Conservation (phyloP, 768 basidiomycete species). For the Russula virescens region DNA sequence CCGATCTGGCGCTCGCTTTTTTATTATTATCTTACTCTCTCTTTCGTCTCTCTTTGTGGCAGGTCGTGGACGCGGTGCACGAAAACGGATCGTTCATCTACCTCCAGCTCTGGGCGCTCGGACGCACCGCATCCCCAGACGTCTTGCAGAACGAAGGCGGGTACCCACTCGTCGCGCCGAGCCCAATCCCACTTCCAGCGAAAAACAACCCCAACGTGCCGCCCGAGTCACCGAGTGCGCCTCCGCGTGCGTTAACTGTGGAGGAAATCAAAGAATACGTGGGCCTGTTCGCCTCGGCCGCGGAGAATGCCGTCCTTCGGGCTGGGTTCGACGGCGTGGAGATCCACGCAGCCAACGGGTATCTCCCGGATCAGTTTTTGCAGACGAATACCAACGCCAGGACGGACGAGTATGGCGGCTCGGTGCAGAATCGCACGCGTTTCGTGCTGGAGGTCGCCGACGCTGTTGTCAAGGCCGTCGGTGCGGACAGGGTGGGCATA, state of each 20-base stretch:
- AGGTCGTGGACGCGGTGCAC: conserved; percentile 31
- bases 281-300: conserved; percentile 31
- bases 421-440: conserved; percentile 40
- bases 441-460: conserved; percentile 38
- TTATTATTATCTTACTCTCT: too few species aligned
- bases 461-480: conserved; percentile 34
- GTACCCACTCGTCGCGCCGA: background rate
- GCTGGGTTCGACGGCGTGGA: conserved; percentile 33
- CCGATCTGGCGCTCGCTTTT: too few species aligned
- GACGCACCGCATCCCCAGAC: conserved; percentile 25
- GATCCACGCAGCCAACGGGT: conserved; percentile 31
- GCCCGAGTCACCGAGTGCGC: background rate
- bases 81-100: conserved; percentile 33
- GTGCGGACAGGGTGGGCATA: conserved; percentile 33
- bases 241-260: conserved; percentile 24
- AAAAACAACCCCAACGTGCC: too few species aligned
- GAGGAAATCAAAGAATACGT: conserved; percentile 29
- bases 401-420: conserved; percentile 43
- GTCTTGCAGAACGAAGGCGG: background rate
- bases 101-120: conserved; percentile 38
- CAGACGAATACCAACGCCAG: conserved; percentile 35
- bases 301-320: conserved; percentile 33
- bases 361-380: conserved; percentile 36
- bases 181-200: background rate
- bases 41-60: too few species aligned